Conservation (phyloP, 2,329 filamentous ascomycete genomes). For the Immersiporthe knoxdaviesiana region DNA sequence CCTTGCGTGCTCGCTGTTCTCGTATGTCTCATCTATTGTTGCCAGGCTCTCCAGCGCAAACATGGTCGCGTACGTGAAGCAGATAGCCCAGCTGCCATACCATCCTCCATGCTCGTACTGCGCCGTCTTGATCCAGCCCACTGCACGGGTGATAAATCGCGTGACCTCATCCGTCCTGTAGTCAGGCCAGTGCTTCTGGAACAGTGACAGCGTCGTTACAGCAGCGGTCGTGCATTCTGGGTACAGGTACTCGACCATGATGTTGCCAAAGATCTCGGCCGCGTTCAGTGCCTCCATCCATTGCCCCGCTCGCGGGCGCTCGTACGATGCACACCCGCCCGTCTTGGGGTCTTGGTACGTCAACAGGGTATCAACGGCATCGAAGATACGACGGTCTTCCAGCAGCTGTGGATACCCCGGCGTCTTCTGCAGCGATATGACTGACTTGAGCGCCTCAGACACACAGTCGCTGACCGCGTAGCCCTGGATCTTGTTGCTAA, state of each 20-base stretch:
- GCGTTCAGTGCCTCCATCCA: constrained; percentile 87
- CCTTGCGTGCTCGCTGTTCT: constrained; percentile 70
- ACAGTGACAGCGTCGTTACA: constrained; percentile 83
- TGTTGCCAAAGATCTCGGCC: constrained; percentile 92
- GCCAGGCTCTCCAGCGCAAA: constrained; percentile 89
- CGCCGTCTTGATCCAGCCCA: constrained; percentile 79
- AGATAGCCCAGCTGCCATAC: constrained; percentile 98
- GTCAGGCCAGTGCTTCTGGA: constrained; percentile 77
- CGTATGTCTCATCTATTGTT: constrained; percentile 80
- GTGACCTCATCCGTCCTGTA: constrained; percentile 79
- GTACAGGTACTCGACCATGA: constrained; percentile 99
- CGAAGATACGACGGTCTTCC: constrained; percentile 76
- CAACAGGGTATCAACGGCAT: constrained; percentile 87
- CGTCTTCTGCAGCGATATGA: constrained; percentile 78
- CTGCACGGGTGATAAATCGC: constrained; percentile 70
- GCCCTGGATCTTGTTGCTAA: constrained; percentile 89
- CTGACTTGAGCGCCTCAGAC: constrained; percentile 84
- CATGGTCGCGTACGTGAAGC: constrained; percentile 96
- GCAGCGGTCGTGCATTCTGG: constrained; percentile 96
- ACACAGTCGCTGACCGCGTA: constrained; percentile 97
- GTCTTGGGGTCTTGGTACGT: constrained; percentile 83
- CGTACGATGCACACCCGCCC: constrained; percentile 89
- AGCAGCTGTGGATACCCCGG: constrained; percentile 75
- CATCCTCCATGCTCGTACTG: constrained; percentile 86
- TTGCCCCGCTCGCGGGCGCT: constrained; percentile 76